These are phyloP conservation scores for Colletotrichum sp. DNA, from an alignment of 2,329 filamentous ascomycete species.

Conservation along the genomic window DNA sequence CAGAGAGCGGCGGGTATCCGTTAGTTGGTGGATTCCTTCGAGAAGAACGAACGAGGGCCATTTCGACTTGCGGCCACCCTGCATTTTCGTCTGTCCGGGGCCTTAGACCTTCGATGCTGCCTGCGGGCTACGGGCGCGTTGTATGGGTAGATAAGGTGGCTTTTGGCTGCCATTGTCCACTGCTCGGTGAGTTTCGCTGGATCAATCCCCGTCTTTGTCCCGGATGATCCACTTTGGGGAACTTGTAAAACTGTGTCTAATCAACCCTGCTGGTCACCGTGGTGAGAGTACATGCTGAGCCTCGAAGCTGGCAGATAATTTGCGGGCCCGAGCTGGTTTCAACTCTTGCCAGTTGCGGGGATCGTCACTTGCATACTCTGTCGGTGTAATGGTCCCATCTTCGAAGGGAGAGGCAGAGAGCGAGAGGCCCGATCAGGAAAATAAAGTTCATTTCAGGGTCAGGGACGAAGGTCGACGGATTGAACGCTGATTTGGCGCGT, in stretches of 20 bases:
- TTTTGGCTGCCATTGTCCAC: not conserved
- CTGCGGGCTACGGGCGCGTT: not conserved
- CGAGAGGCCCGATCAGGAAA: not conserved
- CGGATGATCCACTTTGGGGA: not conserved
- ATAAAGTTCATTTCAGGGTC: not conserved
- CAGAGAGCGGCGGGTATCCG: not conserved
- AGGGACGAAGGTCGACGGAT: not conserved
- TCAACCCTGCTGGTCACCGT: not conserved
- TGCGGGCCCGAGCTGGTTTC: not conserved
- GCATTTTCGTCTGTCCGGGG: not conserved
- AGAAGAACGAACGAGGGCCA: not conserved
- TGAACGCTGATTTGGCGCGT: not conserved
- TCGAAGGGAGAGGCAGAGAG: not conserved
- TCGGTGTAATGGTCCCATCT: not conserved
- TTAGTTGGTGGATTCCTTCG: not conserved
- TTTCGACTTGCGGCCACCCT: not conserved
- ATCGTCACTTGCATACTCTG: not conserved
- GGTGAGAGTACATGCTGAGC: not conserved
- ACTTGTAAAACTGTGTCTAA: not conserved
- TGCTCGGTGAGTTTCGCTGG: not conserved
- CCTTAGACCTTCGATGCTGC: not conserved
- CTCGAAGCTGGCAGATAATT: not conserved
- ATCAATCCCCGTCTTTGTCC: not conserved
- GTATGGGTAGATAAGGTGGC: not conserved
- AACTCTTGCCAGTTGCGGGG: not conserved